Evolutionary conservation across 2,329 filamentous ascomycete species (phyloP), one percentile per base, ranked within the genome.

Genomic region (Colletotrichum filicis): DNA sequence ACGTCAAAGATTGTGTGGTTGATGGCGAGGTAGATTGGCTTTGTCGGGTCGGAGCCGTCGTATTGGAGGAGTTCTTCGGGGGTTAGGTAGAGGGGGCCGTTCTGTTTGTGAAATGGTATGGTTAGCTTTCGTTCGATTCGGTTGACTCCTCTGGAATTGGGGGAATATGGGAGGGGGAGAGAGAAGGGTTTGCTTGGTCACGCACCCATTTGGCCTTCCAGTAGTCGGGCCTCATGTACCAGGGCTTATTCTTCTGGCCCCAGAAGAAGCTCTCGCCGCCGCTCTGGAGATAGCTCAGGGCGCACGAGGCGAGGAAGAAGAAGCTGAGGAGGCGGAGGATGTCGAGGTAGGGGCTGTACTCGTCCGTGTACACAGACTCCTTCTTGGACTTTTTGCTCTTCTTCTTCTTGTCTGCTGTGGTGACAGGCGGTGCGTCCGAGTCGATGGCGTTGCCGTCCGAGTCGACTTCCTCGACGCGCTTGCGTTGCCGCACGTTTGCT

Each of bases 1-100:
- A 97, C 94, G 82, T 97, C 94, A 87, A 93, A 97, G 83, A 97
- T 94, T 71, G 91, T 94, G 79, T 93, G 92, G 85, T 97, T 96
- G 79, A 99, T 91, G 75, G 95, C 95, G 68, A 99, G 89, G 85
- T 98, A 97, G 81, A 98, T 91, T 7, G 97, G 97, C 73, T 93
- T 91, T 8, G 84, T 82, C 11, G 91, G 86, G 82, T 98, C 92
- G 71, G 85, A 88, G 84, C 97, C 97, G 84, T 97, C 92, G 87
- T 93, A 97, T 63, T 85, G 81, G 58, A 89, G 82, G 61, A 99
- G 92, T 81, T 98, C 88, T 24, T 87, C 86, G 69, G 93, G 92
- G 1, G 95, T 98, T 52, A 98, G 88, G 80, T 89, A 85, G 63
- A 94, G 75, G 16, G 94, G 93, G 1, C 87, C 87, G 72, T 82